These are phyloP conservation scores for Aspergillus sp. DNA, from an alignment of 2,329 filamentous ascomycete species.

Conservation along the genomic window DNA sequence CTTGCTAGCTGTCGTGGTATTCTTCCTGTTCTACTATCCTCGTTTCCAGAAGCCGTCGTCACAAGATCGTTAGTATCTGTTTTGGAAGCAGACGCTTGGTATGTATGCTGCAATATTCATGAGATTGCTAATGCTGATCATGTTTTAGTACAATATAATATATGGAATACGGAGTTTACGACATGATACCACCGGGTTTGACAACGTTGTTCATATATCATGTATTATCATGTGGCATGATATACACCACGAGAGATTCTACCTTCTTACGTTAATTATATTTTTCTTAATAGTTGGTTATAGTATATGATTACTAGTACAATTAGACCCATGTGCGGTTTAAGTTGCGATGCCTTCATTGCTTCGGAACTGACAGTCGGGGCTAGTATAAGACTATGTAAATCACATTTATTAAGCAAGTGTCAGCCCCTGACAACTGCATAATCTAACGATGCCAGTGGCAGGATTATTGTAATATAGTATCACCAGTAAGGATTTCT, in stretches of 20 bases:
- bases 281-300: too few relatives aligned
- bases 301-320: too few relatives aligned
- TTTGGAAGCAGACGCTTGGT: not conserved
- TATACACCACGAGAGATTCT: not conserved
- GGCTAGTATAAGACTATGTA: too few relatives aligned
- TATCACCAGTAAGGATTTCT: too few relatives aligned
- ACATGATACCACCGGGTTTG: not conserved
- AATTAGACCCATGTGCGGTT: accelerated
- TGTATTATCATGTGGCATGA: not conserved
- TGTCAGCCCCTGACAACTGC: too few relatives aligned
- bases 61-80: not conserved
- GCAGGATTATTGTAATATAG: too few relatives aligned
- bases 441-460: too few relatives aligned
- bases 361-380: too few relatives aligned
- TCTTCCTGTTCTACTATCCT: constrained; percentile 35
- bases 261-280: not conserved
- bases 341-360: too few relatives aligned
- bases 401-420: too few relatives aligned
- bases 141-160: not conserved
- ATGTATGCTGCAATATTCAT: not conserved
- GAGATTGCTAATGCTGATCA: not conserved
- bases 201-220: not conserved
- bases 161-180: not conserved
- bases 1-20: constrained; percentile 33
- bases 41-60: constrained; percentile 23